These are phyloP conservation scores for Pythium sp. DNA, from an alignment of 352 stramenopile genomes.

Conservation along the genomic window DNA sequence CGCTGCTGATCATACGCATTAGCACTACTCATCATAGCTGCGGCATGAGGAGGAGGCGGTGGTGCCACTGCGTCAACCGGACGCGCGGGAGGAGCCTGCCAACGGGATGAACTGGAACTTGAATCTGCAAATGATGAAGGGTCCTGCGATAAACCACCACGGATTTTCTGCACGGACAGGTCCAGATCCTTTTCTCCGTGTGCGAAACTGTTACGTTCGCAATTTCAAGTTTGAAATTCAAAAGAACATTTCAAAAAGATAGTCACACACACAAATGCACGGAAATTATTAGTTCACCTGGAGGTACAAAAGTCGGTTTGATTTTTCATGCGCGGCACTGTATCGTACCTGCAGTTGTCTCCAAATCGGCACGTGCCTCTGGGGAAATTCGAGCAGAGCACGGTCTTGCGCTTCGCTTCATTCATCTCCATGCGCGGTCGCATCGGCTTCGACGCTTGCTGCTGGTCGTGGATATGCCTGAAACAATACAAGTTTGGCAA, in stretches of 20 bases:
- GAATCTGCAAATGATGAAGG: conserved; percentile 3
- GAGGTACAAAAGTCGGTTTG: background rate
- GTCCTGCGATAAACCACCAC: conserved; percentile 2
- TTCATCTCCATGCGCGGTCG: conserved; percentile 33
- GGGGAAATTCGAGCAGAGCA: conserved; percentile 75
- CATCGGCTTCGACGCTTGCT: conserved; percentile 9
- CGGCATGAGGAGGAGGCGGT: background rate
- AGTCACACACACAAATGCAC: background rate
- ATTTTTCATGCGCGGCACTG: background rate
- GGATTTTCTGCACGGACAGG: conserved; percentile 16
- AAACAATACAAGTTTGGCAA: conserved; percentile 15
- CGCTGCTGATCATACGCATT: conserved; percentile 24
- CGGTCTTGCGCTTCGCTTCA: conserved; percentile 63
- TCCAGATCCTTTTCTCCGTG: conserved; percentile 72
- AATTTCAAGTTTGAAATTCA: conserved; percentile 2
- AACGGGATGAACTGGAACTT: conserved; percentile 6
- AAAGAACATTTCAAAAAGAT: background rate
- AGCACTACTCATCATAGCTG: conserved; percentile 14
- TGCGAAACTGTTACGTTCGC: conserved; percentile 58
- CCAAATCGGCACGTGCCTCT: conserved; percentile 75
- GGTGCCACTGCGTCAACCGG: background rate
- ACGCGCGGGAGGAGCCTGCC: conserved; percentile 1
- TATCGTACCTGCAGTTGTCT: conserved; percentile 79
- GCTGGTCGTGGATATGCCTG: conserved; percentile 61
- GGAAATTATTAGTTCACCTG: background rate